Conservation (phyloP, 2,329 filamentous ascomycete genomes). For the Cordyceps farinosa region DNA sequence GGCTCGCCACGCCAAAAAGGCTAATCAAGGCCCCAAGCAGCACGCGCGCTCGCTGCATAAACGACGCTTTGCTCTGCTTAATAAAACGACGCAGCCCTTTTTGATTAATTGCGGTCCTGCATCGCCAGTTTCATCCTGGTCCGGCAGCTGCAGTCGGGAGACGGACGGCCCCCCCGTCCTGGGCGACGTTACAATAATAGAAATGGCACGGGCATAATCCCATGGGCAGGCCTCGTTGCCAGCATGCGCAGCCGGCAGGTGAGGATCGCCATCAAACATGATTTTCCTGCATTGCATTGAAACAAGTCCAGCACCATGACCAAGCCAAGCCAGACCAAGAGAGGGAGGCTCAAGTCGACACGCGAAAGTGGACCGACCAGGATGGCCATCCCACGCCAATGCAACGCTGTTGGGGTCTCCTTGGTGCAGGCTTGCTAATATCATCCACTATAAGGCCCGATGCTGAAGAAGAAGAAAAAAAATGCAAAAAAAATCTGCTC, state of each 20-base stretch:
- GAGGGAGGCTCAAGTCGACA: neutral
- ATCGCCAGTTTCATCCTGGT: neutral
- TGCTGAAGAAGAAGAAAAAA: no score
- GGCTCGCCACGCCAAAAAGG: neutral
- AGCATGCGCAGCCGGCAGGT: neutral
- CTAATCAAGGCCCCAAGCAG: neutral
- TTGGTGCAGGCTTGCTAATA: neutral
- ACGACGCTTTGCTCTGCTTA: neutral
- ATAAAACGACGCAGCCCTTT: neutral
- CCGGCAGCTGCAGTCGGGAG: neutral
- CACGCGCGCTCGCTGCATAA: neutral
- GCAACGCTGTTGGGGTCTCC: neutral
- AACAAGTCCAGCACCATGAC: neutral
- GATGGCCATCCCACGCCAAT: conserved; percentile 8
- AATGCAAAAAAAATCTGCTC: no score
- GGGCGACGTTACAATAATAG: conserved; percentile 10
- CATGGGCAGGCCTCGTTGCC: neutral
- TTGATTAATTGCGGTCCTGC: neutral
- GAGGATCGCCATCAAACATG: conserved; percentile 1
- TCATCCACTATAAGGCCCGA: neutral
- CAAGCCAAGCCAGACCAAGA: neutral
- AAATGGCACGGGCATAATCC: neutral
- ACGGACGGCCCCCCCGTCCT: neutral
- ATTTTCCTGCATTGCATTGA: conserved; percentile 3
- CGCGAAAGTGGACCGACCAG: neutral